phyloP scores from a whole-genome alignment of 2,329 filamentous ascomycete genomes.

The Sphaerulina populicola region DNA sequence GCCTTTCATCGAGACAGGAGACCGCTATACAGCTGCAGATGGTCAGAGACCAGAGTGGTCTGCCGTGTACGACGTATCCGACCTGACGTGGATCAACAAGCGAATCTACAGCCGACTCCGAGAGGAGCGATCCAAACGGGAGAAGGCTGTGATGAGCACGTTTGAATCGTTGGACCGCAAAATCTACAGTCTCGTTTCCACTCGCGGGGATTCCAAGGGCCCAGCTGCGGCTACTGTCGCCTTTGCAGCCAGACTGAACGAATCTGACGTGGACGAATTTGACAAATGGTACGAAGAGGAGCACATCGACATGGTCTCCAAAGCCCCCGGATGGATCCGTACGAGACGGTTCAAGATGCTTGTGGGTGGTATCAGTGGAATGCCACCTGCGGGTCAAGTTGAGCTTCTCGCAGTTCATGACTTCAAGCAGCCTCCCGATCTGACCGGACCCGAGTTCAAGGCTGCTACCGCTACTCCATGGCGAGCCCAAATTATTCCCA shows the following conservation, averaged over 20 bases:
- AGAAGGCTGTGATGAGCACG: slow-evolving; percentile 52
- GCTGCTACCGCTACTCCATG: slow-evolving; percentile 56
- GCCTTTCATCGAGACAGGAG: slow-evolving; percentile 65
- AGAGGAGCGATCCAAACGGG: slow-evolving; percentile 41
- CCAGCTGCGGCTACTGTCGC: slow-evolving; percentile 26
- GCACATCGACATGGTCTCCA: slow-evolving; percentile 61
- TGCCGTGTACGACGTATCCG: slow-evolving; percentile 72
- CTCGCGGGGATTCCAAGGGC: slow-evolving; percentile 32
- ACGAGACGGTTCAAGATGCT: slow-evolving; percentile 63
- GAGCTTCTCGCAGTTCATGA: slow-evolving; percentile 65
- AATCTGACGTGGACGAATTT: slow-evolving; percentile 52
- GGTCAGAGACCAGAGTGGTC: slow-evolving; percentile 58
- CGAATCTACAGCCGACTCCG: slow-evolving; percentile 61
- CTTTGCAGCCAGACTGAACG: slow-evolving; percentile 33
- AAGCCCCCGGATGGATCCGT: slow-evolving; percentile 70
- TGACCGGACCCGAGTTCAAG: slow-evolving; percentile 56
- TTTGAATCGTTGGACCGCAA: slow-evolving; percentile 58
- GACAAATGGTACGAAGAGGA: slow-evolving; percentile 67
- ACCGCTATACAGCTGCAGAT: slow-evolving; percentile 67
- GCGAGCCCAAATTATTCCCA: slow-evolving; percentile 50
- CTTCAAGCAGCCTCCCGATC: slow-evolving; percentile 57
- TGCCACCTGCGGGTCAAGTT: slow-evolving; percentile 40
- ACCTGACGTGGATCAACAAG: slow-evolving; percentile 62
- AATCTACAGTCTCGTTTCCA: slow-evolving; percentile 58
- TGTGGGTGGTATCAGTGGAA: slow-evolving; percentile 46